Evolutionary conservation across 768 basidiomycete species (phyloP), one percentile per base, ranked within the genome.

Genomic region (Xerocomellus dryophilus): DNA sequence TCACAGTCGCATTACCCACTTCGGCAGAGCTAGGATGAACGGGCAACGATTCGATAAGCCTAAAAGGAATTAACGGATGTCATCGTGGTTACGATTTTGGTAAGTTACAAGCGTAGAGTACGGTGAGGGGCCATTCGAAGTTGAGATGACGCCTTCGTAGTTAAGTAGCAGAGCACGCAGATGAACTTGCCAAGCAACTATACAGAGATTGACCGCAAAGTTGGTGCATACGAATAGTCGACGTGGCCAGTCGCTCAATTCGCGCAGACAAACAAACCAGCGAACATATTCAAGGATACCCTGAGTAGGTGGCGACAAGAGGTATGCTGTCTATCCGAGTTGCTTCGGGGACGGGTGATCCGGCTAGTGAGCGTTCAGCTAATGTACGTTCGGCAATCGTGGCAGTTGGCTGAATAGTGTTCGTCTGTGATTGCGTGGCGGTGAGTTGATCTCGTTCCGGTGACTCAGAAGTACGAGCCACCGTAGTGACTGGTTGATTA

Each of bases 401-500:
- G 11, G 74, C 72, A 14, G 75, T 76, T n/a, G 76, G 76, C 5
- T 72, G 66, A 17, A 77, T 60, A 4, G 73, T 76, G 31, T 74
- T 72, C 20, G 74, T 73, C 40, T 73, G 66, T 6, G 73, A 74
- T 51, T 70, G 75, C 9, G 66, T 54, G 23, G 66, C 56, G 7
- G 59, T 51, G 23, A 56, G 47, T 2, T 64, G 70, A 20, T 74
- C 70, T 54, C 44, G 62, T 41, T 66, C 65, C 7, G 43, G 65
- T 15, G 71, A 66, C 8, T 63, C 69, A 14, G 70, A 61, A 39
- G 45, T 47, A 27, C 69, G 67, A 32, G 65, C 65, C 20, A 71
- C 62, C 20, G 68, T 61, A 34, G 69, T 60, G 60, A 80, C 70
- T 42, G 85, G 83, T 61, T 90, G 84, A 64, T 89, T 90, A 58